A percentile compares a stretch with the other conserved stretches of the same genome.
Evolutionary conservation across 371 early-diverging fungal genomes (phyloP).

Genomic region (Mucor circinelloides): DNA sequence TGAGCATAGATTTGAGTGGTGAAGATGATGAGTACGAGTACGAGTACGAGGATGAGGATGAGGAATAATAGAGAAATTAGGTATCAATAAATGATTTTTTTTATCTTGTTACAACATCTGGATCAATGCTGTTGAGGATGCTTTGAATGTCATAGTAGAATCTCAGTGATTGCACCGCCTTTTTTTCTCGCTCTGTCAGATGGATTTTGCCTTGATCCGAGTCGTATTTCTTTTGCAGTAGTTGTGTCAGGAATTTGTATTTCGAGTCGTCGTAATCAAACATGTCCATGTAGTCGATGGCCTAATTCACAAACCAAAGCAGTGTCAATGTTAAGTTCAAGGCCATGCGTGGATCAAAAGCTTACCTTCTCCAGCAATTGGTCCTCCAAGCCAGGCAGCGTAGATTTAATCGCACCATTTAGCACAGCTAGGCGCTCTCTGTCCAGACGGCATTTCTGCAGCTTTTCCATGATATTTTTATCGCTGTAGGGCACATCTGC

Average conservation of each 20-base stretch:
- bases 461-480: constrained; percentile 4
- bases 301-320: constrained; percentile 12
- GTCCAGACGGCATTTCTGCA: constrained; percentile 36
- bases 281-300: constrained; percentile 14
- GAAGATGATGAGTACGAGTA: constrained; percentile 33
- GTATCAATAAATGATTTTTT: not conserved
- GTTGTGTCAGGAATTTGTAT: constrained; percentile 18
- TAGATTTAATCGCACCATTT: constrained; percentile 12
- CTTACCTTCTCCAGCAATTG: constrained; percentile 17
- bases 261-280: constrained; percentile 39
- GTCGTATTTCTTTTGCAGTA: constrained; percentile 3
- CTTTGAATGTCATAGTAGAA: constrained; percentile 35
- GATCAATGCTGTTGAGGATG: constrained; percentile 8
- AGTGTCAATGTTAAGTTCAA: too few relatives aligned
- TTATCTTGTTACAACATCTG: not conserved
- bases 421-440: constrained; percentile 39
- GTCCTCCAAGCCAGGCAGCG: constrained; percentile 10
- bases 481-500: not conserved
- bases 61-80: constrained; percentile 6
- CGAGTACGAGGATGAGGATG: constrained; percentile 26
- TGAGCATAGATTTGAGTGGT: constrained; percentile 51
- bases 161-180: constrained; percentile 24
- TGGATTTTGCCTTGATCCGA: not conserved
- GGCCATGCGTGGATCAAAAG: too few relatives aligned
- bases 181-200: constrained; percentile 21